Conservation (phyloP, 805 yeast species). For the Blastobotrys attinorum region DNA sequence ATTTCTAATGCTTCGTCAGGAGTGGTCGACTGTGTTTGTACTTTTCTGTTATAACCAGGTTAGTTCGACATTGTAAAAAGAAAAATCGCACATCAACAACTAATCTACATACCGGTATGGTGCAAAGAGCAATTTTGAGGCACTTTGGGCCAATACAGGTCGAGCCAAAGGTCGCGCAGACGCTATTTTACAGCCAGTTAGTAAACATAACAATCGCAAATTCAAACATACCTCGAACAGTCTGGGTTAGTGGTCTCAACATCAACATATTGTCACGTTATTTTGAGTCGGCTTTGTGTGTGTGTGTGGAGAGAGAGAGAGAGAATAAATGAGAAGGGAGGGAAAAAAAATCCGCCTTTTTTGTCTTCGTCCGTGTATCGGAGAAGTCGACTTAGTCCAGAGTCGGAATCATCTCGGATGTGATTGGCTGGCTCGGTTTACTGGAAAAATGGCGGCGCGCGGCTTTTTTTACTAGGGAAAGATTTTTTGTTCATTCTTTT, state of each 20-base stretch:
- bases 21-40: conserved; percentile 41
- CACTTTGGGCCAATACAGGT: conserved; percentile 12
- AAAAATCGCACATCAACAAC: background rate
- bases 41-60: background rate
- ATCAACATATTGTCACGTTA: background rate
- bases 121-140: conserved; percentile 14
- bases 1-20: conserved; percentile 58
- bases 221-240: background rate
- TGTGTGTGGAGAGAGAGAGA: too few species aligned
- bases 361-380: too few species aligned
- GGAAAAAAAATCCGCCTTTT: background rate
- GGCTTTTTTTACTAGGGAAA: too few species aligned
- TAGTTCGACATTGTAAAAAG: background rate
- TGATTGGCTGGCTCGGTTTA: background rate
- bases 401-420: too few species aligned
- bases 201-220: background rate
- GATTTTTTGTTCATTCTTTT: too few species aligned
- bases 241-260: background rate
- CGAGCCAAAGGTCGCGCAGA: conserved; percentile 13
- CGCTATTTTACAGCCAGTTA: conserved; percentile 5
- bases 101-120: conserved; percentile 8
- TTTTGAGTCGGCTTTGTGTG: too few species aligned
- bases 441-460: too few species aligned
- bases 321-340: too few species aligned
- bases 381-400: too few species aligned